Percentiles rank a stretch among this genome's conserved stretches.
Conservation (phyloP, 495 filamentous ascomycete species). For the Daldinia concentrica region DNA sequence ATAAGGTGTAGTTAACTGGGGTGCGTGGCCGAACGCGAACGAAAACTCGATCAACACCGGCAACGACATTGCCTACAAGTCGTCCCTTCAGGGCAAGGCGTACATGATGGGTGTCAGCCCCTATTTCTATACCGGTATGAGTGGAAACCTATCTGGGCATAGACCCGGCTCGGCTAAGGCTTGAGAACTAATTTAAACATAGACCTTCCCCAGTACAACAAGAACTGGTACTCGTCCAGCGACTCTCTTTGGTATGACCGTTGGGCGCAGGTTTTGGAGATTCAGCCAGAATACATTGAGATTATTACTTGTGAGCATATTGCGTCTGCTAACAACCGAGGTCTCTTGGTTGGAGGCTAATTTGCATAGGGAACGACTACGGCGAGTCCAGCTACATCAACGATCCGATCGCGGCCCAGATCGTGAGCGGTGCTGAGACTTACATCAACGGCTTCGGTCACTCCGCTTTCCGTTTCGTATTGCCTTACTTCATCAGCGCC, state of each 20-base stretch:
- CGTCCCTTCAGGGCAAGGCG: constrained; percentile 61
- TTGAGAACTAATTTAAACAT: constrained; percentile 38
- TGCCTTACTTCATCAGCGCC: constrained; percentile 71
- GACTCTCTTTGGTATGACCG: constrained; percentile 79
- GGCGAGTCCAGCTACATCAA: constrained; percentile 81
- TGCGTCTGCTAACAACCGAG: constrained; percentile 32
- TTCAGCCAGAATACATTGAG: constrained; percentile 72
- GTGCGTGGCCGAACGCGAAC: constrained; percentile 73
- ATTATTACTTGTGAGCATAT: constrained; percentile 55
- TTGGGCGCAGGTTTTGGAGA: constrained; percentile 72
- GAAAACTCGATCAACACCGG: constrained; percentile 60
- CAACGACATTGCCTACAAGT: constrained; percentile 64
- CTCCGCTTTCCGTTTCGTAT: constrained; percentile 55
- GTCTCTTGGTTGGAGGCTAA: constrained; percentile 16
- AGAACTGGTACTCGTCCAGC: constrained; percentile 78
- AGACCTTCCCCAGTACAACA: constrained; percentile 72
- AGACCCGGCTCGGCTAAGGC: background rate
- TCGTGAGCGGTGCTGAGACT: constrained; percentile 59
- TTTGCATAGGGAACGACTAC: constrained; percentile 74
- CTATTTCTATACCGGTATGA: constrained; percentile 71
- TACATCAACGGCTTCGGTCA: constrained; percentile 59
- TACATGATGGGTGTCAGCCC: constrained; percentile 86
- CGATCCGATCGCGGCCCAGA: constrained; percentile 58
- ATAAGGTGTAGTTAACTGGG: constrained; percentile 65
- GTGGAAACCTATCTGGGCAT: background rate